Conservation (phyloP, 768 basidiomycete genomes). For the Artomyces pyxidatus region DNA sequence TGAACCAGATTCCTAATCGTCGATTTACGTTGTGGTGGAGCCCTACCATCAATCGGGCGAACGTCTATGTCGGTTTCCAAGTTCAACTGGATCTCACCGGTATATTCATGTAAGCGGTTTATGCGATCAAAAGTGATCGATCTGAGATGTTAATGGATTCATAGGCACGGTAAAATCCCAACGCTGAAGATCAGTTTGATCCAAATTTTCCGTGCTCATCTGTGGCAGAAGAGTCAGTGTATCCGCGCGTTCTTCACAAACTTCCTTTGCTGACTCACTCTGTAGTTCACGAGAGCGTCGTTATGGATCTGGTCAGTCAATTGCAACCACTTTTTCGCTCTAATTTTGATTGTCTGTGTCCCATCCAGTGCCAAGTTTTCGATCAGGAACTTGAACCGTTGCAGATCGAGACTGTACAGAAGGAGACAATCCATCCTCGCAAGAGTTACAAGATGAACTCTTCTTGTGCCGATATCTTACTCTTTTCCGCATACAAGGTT, state of each 20-base stretch:
- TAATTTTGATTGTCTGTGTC: no score
- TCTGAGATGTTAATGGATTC: constrained; percentile 7
- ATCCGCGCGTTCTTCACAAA: constrained; percentile 19
- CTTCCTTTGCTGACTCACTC: constrained; percentile 13
- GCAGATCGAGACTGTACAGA: constrained; percentile 98
- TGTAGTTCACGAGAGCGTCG: constrained; percentile 81
- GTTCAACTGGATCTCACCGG: constrained; percentile 97
- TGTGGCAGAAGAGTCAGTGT: constrained; percentile 98
- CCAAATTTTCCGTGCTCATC: constrained; percentile 99
- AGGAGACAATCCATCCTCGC: constrained; percentile 98
- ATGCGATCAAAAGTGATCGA: not conserved
- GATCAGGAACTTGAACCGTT: constrained; percentile 97
- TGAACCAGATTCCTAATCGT: constrained; percentile 97
- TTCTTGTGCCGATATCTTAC: constrained; percentile 95
- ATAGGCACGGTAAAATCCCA: constrained; percentile 94
- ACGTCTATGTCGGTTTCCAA: constrained; percentile 99
- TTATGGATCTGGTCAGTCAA: constrained; percentile 71
- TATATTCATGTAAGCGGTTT: constrained; percentile 68
- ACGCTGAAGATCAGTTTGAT: constrained; percentile 98
- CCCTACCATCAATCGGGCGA: constrained; percentile 97
- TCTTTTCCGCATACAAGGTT: constrained; percentile 91
- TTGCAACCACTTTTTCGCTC: no score
- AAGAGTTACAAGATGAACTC: constrained; percentile 99
- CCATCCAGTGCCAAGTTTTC: constrained; percentile 86
- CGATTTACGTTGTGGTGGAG: constrained; percentile 99